A percentile compares a stretch with the other conserved stretches of the same genome.
Conservation (phyloP, 75 land plant genomes). For the Selaginella moellendorffii region DNA sequence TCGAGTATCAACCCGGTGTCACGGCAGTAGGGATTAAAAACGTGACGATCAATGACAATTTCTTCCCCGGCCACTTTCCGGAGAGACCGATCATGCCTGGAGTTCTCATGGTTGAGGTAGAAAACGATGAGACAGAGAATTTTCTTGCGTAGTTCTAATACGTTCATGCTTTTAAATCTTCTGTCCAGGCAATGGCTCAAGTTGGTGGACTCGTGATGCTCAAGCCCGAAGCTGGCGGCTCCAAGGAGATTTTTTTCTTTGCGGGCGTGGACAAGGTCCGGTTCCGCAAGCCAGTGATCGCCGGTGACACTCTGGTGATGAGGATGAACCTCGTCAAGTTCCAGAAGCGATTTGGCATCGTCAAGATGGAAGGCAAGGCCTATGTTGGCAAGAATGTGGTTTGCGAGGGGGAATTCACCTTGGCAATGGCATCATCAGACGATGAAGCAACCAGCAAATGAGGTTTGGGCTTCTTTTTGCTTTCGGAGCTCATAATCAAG, state of each 20-base stretch:
- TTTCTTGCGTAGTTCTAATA: too few relatives aligned
- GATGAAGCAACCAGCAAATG: too few relatives aligned
- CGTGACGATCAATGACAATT: slow-evolving; percentile 95
- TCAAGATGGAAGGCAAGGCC: slow-evolving; percentile 96
- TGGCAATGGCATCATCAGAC: too few relatives aligned
- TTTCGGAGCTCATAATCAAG: too few relatives aligned
- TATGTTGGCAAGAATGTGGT: slow-evolving; percentile 92
- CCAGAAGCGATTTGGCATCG: slow-evolving; percentile 72
- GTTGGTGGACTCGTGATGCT: slow-evolving; percentile 93
- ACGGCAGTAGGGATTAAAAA: slow-evolving; percentile 95
- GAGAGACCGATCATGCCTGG: slow-evolving; percentile 99
- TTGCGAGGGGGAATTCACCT: slow-evolving; percentile 90
- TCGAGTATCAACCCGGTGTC: slow-evolving; percentile 79
- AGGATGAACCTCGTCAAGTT: slow-evolving; percentile 77
- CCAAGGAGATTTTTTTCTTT: slow-evolving; percentile 84
- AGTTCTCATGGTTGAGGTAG: slow-evolving; percentile 97
- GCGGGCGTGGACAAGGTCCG: slow-evolving; percentile 97
- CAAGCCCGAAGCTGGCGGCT: slow-evolving; percentile 95
- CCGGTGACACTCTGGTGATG: slow-evolving; percentile 95
- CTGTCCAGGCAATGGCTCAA: slow-evolving; percentile 87
- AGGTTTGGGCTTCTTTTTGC: too few relatives aligned
- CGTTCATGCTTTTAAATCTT: too few relatives aligned
- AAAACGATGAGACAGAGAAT: too few relatives aligned
- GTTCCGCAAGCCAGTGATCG: slow-evolving; percentile 89
- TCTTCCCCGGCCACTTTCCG: slow-evolving; percentile 97